Percentiles rank a stretch among this genome's conserved stretches.
Conservation (phyloP, 2,329 filamentous ascomycete species). For the Aspergillus proliferans region DNA sequence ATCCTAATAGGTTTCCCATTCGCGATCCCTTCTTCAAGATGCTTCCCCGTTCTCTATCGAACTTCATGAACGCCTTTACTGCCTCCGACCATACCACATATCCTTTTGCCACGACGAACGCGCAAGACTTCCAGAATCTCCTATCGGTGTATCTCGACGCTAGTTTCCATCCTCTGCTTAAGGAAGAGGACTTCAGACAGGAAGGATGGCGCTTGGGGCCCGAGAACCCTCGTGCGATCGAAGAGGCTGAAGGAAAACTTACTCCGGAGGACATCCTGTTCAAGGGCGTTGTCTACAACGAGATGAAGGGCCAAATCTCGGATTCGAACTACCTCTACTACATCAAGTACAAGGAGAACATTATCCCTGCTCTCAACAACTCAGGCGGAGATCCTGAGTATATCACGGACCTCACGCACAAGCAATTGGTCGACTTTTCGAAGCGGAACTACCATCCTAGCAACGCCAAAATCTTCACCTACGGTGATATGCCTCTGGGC, state of each 20-base stretch:
- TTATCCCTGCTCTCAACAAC: conserved; percentile 92
- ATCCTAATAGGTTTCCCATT: conserved; percentile 69
- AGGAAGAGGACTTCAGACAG: conserved; percentile 86
- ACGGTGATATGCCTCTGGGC: conserved; percentile 81
- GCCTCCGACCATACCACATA: conserved; percentile 95
- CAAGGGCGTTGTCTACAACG: conserved; percentile 97
- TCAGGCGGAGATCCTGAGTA: conserved; percentile 93
- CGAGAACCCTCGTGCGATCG: conserved; percentile 66
- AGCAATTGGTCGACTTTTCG: conserved; percentile 83
- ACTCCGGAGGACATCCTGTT: conserved; percentile 62
- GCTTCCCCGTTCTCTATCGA: conserved; percentile 94
- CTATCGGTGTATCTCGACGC: conserved; percentile 96
- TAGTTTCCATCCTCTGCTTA: conserved; percentile 81
- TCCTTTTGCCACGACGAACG: conserved; percentile 94
- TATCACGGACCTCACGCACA: conserved; percentile 90
- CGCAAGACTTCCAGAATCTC: conserved; percentile 90
- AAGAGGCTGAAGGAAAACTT: conserved; percentile 39
- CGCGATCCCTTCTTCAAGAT: conserved; percentile 99
- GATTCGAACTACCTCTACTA: conserved; percentile 95
- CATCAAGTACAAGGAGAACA: conserved; percentile 87
- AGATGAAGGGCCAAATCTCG: conserved; percentile 99
- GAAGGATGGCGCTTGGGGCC: conserved; percentile 96
- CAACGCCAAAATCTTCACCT: conserved; percentile 93
- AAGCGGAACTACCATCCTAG: conserved; percentile 93
- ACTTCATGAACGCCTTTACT: conserved; percentile 99